Evolutionary conservation across 225 moss, liverwort and hornwort species (phyloP), one percentile per base, ranked within the genome.

Genomic region (Sphagnum contortum): DNA sequence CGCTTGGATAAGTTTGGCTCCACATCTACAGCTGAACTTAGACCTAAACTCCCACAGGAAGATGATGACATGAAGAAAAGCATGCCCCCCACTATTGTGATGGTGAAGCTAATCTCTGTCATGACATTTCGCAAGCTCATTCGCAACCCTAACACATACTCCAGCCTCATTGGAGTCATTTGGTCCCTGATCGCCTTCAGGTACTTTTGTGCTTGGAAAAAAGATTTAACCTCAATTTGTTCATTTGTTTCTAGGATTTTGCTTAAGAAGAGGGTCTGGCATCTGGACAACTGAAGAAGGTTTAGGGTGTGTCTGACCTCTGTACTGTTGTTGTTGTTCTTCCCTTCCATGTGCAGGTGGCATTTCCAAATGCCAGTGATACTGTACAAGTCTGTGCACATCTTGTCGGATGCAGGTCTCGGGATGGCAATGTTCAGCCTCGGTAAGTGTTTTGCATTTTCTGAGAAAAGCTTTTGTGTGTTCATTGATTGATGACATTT

Each of bases 371-470:
- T 98, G 87, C 96, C 96, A 46, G 63, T 47, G 49, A 85, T 98
- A 60, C 77, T 98, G 11, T 88, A 66, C 6, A 92, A 92, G 70
- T 98, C 96, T 10, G 85, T 92, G 57, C 83, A 85, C 55, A 98
- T 98, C 63, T 75, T 98, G 51, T 98, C 96, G 44, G 96, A 98
- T 74, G 92, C 92, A 45, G 96, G 96, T 58, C 76, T 98, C 55
- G 96, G 96, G 56, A 98, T 98, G 96, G 96, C 96, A 10, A 92
- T 92, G 92, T 98, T 98, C 67, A 93, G 96, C 76, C 92, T 98
- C 11, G 96, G 96, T 96, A 70, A 71, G 86, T 62, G 49, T 67
- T n/a, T 0, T 29, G 29, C 29, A 0, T 29, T 29, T 29, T 29
- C 29, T 29, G 29, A 29, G 29, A 29, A 29, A 29, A 29, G 1